Evolutionary conservation across 192 early-diverging fungal species (phyloP).

Genomic region (Anaeromyces robustus): DNA sequence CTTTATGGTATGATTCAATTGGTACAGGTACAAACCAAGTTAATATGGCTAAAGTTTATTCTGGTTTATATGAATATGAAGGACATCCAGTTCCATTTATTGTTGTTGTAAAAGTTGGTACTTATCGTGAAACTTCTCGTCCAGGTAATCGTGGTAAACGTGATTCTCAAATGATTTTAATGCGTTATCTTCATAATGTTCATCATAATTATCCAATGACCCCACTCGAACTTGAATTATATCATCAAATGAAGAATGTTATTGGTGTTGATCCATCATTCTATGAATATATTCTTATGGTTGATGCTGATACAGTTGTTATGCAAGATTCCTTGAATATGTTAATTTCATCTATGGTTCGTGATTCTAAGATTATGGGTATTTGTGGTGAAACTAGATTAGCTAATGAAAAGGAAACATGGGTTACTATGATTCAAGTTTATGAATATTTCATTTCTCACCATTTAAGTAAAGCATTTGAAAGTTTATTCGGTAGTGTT

Average conservation of each 20-base stretch:
- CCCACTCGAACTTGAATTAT: constrained; percentile 91
- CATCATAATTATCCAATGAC: constrained; percentile 88
- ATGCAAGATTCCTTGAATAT: constrained; percentile 78
- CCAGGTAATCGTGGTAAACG: constrained; percentile 98
- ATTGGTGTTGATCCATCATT: constrained; percentile 92
- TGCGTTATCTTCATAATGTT: constrained; percentile 94
- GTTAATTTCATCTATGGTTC: constrained; percentile 76
- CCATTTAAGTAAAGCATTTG: constrained; percentile 92
- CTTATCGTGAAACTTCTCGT: constrained; percentile 57
- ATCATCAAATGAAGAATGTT: constrained; percentile 97
- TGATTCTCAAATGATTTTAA: constrained; percentile 95
- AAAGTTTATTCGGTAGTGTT: constrained; percentile 91
- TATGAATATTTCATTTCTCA: constrained; percentile 98
- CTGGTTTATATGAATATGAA: constrained; percentile 82
- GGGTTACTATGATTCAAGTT: constrained; percentile 97
- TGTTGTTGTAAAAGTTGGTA: constrained; percentile 88
- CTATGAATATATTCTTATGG: constrained; percentile 95
- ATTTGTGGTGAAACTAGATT: constrained; percentile 91
- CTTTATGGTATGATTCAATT: constrained; percentile 72
- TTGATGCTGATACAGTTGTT: constrained; percentile 96
- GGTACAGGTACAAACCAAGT: constrained; percentile 80
- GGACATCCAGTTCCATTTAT: constrained; percentile 89
- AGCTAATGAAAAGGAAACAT: constrained; percentile 85
- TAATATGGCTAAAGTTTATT: constrained; percentile 95
- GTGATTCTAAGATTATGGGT: constrained; percentile 83